Conservation (phyloP, 1,284 basidiomycete genomes). For the Cryptococcus sp. region DNA sequence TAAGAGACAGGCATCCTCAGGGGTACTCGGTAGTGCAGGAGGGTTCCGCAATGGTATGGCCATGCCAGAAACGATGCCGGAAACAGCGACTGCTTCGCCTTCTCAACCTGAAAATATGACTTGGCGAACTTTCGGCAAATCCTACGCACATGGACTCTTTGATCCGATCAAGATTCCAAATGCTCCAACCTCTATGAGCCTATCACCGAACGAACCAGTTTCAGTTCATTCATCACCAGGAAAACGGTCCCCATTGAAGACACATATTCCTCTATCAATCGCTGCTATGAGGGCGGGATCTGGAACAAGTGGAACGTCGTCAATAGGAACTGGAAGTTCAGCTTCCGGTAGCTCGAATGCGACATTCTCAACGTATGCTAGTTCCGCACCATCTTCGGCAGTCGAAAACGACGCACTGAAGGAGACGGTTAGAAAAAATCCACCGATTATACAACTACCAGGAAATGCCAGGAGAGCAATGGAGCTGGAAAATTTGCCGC, state of each 20-base stretch:
- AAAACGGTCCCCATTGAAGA: conserved; percentile 7
- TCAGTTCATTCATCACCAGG: conserved; percentile 26
- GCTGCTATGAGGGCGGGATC: neutral
- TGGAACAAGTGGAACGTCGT: conserved; percentile 3
- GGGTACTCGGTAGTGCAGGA: neutral
- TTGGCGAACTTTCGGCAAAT: conserved; percentile 69
- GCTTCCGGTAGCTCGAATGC: conserved; percentile 5
- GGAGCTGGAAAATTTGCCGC: conserved; percentile 21
- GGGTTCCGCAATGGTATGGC: neutral
- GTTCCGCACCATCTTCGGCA: neutral
- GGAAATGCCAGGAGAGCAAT: conserved; percentile 10
- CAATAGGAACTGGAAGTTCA: conserved; percentile 5
- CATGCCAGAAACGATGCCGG: neutral
- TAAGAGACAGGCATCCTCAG: neutral
- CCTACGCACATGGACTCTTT: conserved; percentile 73
- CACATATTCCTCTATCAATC: neutral
- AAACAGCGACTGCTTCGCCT: neutral
- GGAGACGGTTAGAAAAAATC: too few species aligned
- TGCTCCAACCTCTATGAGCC: conserved; percentile 49
- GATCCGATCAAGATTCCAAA: conserved; percentile 70
- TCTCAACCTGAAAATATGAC: conserved; percentile 9
- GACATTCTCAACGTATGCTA: conserved; percentile 1
- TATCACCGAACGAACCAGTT: conserved; percentile 10
- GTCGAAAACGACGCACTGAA: neutral
- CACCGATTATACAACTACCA: too few species aligned